Conservation (phyloP, 225 moss, liverwort and hornwort genomes). For the Sphagnum tenellum region DNA sequence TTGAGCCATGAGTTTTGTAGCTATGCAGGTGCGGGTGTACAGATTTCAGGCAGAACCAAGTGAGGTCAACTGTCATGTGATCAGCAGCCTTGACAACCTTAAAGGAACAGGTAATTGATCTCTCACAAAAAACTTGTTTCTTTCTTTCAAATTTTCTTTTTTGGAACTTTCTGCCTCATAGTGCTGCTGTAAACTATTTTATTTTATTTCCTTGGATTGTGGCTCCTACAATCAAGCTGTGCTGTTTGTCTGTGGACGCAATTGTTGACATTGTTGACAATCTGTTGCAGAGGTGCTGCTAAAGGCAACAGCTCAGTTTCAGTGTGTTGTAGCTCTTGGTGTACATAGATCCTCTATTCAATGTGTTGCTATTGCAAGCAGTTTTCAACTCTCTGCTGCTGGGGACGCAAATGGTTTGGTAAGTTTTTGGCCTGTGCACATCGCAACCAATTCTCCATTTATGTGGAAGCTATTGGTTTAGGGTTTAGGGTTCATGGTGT, state of each 20-base stretch:
- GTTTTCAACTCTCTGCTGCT: slow-evolving; percentile 51
- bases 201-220: too few relatives aligned
- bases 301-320: slow-evolving; percentile 52
- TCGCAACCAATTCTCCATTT: too few relatives aligned
- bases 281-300: slow-evolving; percentile 43
- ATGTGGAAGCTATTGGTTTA: too few relatives aligned
- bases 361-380: slow-evolving; percentile 52
- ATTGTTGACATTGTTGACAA: too few relatives aligned
- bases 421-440: slow-evolving; percentile 1
- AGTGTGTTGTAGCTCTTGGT: slow-evolving; percentile 44
- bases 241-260: too few relatives aligned
- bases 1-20: background rate
- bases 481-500: too few relatives aligned
- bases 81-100: slow-evolving; percentile 29
- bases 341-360: slow-evolving; percentile 55
- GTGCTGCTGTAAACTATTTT: too few relatives aligned
- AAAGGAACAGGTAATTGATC: too few relatives aligned
- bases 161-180: too few relatives aligned
- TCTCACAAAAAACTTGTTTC: too few relatives aligned
- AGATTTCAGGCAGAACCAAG: slow-evolving; percentile 38
- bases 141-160: too few relatives aligned
- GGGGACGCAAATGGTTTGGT: slow-evolving; percentile 84
- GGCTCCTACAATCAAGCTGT: too few relatives aligned
- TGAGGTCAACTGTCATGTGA: slow-evolving; percentile 43
- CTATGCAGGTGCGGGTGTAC: slow-evolving; percentile 59